phyloP scores from a whole-genome alignment of 306 rosid species.

The Quercus parvula region DNA sequence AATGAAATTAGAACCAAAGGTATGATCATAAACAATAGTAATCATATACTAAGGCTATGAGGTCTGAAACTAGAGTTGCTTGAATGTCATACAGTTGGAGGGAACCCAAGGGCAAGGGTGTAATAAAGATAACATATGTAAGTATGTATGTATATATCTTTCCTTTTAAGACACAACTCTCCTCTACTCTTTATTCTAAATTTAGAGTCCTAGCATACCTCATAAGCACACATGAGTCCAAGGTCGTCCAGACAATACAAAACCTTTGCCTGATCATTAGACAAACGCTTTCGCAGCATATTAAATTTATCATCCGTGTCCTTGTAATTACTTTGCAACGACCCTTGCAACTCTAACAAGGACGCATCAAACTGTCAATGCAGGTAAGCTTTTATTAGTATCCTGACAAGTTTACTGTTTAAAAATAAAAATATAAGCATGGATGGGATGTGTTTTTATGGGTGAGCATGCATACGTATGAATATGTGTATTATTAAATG shows the following conservation, averaged over 20 bases:
- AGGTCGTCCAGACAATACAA: conserved; percentile 80
- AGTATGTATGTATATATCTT: background rate
- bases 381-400: conserved; percentile 24
- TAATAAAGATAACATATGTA: background rate
- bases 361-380: conserved; percentile 54
- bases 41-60: background rate
- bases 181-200: background rate
- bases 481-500: conserved; percentile 5
- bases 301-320: conserved; percentile 50
- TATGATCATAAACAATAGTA: background rate
- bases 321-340: conserved; percentile 29
- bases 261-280: conserved; percentile 52
- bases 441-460: background rate
- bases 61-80: background rate
- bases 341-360: conserved; percentile 46
- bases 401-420: background rate
- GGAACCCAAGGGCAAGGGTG: background rate
- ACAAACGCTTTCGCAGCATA: conserved; percentile 48
- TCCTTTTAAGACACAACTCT: conserved; percentile 3
- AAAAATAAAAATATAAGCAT: conserved; percentile 1
- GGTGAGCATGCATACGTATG: background rate
- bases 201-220: conserved; percentile 51
- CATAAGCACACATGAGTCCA: conserved; percentile 80
- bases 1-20: background rate
- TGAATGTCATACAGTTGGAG: background rate